Evolutionary conservation across 2,329 filamentous ascomycete species (phyloP).

Genomic region (Leptosphaerulina australis): DNA sequence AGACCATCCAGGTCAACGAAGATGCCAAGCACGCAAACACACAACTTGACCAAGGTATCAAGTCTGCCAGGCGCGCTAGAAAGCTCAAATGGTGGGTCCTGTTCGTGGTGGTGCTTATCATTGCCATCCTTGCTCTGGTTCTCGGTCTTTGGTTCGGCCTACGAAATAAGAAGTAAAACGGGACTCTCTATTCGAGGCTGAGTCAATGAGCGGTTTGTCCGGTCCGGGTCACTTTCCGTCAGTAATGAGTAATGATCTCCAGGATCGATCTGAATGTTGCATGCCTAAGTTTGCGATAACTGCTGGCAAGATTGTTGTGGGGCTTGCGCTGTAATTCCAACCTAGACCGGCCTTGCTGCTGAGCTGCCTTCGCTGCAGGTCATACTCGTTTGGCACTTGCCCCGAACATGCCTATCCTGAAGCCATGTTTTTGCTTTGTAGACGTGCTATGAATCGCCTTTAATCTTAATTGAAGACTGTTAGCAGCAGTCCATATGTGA

Average conservation of each 20-base stretch:
- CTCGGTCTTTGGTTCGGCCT: conserved; percentile 58
- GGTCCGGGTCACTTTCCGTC: background rate
- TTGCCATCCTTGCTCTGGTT: conserved; percentile 57
- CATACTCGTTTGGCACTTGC: too few species aligned
- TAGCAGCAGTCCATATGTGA: conserved; percentile 14
- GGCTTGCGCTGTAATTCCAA: too few species aligned
- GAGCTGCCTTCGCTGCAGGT: too few species aligned
- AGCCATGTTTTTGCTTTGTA: too few species aligned
- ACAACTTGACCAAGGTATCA: conserved; percentile 71
- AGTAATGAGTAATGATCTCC: too few species aligned
- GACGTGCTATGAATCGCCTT: conserved; percentile 13
- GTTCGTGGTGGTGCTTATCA: conserved; percentile 59
- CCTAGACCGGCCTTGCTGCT: too few species aligned
- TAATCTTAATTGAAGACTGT: conserved; percentile 18
- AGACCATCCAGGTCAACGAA: conserved; percentile 68
- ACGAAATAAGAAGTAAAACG: conserved; percentile 21
- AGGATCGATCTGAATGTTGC: background rate
- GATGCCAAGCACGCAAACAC: conserved; percentile 72
- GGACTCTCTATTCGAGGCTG: background rate
- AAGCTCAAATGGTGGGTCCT: conserved; percentile 85
- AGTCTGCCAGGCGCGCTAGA: conserved; percentile 68
- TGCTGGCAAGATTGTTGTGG: background rate
- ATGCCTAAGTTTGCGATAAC: background rate
- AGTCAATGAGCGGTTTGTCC: background rate
- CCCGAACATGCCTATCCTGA: too few species aligned